These are phyloP conservation scores for Tetrapyrgos nigripes DNA, from an alignment of 1,284 basidiomycete genomes.

Conservation along the genomic window DNA sequence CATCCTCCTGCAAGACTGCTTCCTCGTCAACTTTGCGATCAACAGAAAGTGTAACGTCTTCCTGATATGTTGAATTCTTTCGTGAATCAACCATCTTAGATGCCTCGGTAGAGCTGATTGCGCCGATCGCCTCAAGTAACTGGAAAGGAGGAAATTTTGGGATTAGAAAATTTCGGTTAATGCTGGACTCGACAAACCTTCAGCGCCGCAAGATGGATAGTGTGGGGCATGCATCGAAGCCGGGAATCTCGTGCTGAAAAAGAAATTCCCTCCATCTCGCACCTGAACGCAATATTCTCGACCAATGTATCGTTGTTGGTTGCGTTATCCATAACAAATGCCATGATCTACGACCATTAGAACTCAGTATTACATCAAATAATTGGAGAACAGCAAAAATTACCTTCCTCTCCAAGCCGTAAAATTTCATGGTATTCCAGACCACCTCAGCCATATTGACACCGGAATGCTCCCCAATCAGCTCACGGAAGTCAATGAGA, in stretches of 20 bases:
- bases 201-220: constrained; percentile 12
- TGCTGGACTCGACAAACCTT: too few species aligned
- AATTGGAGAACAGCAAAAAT: not conserved
- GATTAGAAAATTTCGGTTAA: not conserved
- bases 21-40: not conserved
- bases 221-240: constrained; percentile 14
- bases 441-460: not conserved
- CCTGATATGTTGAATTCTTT: not conserved
- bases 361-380: not conserved
- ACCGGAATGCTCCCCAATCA: constrained; percentile 1
- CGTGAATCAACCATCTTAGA: not conserved
- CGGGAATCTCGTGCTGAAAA: constrained; percentile 7
- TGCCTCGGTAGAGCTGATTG: not conserved
- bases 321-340: constrained; percentile 10
- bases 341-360: not conserved
- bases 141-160: constrained; percentile 1
- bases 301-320: constrained; percentile 4
- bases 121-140: not conserved
- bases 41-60: not conserved
- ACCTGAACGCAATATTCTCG: not conserved
- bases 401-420: not conserved
- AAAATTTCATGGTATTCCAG: not conserved
- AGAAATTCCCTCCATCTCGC: not conserved
- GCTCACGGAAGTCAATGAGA: not conserved
- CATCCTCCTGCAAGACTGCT: not conserved